phyloP scores from a whole-genome alignment of 495 filamentous ascomycete species.

The Aspergillus haitiensis region DNA sequence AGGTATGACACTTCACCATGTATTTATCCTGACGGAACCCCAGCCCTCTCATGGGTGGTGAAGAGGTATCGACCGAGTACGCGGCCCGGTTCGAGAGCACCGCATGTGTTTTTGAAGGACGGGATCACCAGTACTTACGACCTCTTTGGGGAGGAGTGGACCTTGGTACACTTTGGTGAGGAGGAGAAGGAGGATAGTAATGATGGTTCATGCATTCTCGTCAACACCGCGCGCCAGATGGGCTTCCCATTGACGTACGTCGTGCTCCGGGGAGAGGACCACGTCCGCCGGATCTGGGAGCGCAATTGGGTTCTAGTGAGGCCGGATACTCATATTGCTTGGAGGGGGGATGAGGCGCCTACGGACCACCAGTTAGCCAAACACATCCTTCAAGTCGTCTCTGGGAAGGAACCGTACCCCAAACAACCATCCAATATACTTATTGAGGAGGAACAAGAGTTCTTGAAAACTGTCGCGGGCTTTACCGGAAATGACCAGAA shows the following conservation, averaged over 20 bases:
- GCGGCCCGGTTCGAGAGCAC: conserved; percentile 31
- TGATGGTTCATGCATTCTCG: neutral
- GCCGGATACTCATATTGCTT: conserved; percentile 28
- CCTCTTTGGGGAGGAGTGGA: conserved; percentile 30
- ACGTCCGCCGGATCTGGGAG: conserved; percentile 23
- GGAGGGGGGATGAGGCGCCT: conserved; percentile 11
- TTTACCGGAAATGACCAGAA: neutral
- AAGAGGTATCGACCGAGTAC: conserved; percentile 28
- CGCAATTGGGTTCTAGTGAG: conserved; percentile 22
- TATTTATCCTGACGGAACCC: conserved; percentile 20
- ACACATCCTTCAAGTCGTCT: neutral
- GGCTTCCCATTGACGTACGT: conserved; percentile 16
- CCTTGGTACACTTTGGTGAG: conserved; percentile 30
- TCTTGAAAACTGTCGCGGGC: neutral
- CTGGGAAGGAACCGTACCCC: neutral
- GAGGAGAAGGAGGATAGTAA: neutral
- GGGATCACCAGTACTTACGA: conserved; percentile 30
- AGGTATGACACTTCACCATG: conserved; percentile 26
- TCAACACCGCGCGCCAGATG: neutral
- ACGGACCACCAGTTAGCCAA: neutral
- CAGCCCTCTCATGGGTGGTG: conserved; percentile 19
- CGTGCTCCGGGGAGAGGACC: conserved; percentile 11
- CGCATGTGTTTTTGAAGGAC: conserved; percentile 36
- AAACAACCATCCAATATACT: neutral
- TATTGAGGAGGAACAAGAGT: conserved; percentile 1